phyloP scores from a whole-genome alignment of 345 rosid species.

The Leavenworthia alabamica region DNA sequence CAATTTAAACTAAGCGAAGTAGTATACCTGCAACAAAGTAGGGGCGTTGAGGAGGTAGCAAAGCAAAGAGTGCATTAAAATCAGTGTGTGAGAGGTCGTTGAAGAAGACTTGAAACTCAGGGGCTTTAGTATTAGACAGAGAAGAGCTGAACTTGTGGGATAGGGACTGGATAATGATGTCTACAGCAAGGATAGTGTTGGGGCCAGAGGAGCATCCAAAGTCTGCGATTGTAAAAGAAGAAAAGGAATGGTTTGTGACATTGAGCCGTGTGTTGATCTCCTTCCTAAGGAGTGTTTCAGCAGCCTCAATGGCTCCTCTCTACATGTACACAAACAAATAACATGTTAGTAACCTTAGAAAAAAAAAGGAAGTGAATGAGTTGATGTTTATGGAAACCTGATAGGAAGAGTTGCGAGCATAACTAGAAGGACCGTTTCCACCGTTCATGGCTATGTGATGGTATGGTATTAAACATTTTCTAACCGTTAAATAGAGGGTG shows the following conservation, averaged over 20 bases:
- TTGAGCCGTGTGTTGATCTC: constrained; percentile 10
- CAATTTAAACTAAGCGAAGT: background rate
- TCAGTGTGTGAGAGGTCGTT: constrained; percentile 40
- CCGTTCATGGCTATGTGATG: constrained; percentile 24
- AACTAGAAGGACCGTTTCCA: constrained; percentile 30
- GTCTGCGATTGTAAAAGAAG: constrained; percentile 22
- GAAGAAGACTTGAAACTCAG: constrained; percentile 42
- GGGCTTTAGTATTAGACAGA: background rate
- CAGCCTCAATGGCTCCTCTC: constrained; percentile 31
- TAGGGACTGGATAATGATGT: constrained; percentile 32
- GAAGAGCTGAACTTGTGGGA: constrained; percentile 2
- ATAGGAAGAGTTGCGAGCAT: constrained; percentile 24
- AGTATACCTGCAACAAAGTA: constrained; percentile 21
- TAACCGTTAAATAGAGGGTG: background rate
- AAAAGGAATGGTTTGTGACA: background rate
- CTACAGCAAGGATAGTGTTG: constrained; percentile 37
- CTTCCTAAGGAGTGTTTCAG: constrained; percentile 18
- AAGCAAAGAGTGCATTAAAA: constrained; percentile 43
- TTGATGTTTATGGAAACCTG: constrained; percentile 15
- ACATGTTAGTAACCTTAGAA: background rate
- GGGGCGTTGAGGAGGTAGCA: constrained; percentile 26
- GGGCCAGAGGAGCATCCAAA: constrained; percentile 40
- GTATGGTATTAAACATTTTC: background rate
- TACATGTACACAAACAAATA: background rate
- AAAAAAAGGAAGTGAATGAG: background rate